phyloP scores from a whole-genome alignment of 2,329 filamentous ascomycete species.

The Calonectria crousiana region DNA sequence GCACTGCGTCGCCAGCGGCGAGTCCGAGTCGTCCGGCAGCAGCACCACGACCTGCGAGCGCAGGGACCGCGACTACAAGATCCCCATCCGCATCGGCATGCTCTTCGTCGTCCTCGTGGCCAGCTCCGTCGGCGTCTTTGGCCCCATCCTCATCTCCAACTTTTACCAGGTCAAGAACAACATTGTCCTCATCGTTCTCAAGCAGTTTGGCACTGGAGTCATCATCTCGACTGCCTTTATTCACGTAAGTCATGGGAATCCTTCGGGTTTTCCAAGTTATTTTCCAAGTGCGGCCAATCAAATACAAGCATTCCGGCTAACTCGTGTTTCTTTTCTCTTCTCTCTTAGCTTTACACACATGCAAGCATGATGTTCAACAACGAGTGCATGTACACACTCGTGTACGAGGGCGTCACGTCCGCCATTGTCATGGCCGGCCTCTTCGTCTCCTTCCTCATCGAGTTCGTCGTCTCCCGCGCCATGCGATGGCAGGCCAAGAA shows the following conservation, averaged over 20 bases:
- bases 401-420: slow-evolving; percentile 76
- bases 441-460: slow-evolving; percentile 78
- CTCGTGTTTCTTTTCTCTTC: background rate
- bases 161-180: slow-evolving; percentile 64
- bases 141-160: slow-evolving; percentile 72
- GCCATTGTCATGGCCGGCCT: slow-evolving; percentile 81
- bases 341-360: slow-evolving; percentile 74
- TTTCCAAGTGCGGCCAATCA: no score
- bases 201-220: slow-evolving; percentile 81
- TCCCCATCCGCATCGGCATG: slow-evolving; percentile 76
- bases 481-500: slow-evolving; percentile 54
- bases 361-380: slow-evolving; percentile 79
- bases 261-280: no score
- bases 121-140: slow-evolving; percentile 76
- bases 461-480: slow-evolving; percentile 73
- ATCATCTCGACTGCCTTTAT: slow-evolving; percentile 79
- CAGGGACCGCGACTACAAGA: slow-evolving; percentile 70
- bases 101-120: slow-evolving; percentile 80
- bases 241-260: slow-evolving; percentile 59
- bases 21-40: slow-evolving; percentile 13
- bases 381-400: slow-evolving; percentile 72
- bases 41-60: slow-evolving; percentile 59
- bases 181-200: slow-evolving; percentile 71
- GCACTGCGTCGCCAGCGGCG: slow-evolving; percentile 66
- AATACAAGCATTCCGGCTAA: background rate